These are phyloP conservation scores for Macrocystidia cucumis DNA, from an alignment of 1,284 basidiomycete species.

Conservation along the genomic window DNA sequence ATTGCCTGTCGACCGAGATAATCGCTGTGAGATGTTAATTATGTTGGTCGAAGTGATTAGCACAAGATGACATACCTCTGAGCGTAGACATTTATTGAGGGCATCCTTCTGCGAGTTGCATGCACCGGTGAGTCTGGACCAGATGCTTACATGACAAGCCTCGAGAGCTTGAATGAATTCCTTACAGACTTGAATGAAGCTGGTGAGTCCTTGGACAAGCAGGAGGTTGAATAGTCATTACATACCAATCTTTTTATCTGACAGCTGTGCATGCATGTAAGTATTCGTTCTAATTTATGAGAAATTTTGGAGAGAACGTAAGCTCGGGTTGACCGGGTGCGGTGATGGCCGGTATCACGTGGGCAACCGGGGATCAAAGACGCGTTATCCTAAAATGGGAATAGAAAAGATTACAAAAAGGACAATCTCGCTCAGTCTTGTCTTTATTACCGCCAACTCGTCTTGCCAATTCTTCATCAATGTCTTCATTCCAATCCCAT, in stretches of 20 bases:
- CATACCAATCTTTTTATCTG: constrained; percentile 61
- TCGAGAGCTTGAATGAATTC: constrained; percentile 71
- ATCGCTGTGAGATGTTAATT: constrained; percentile 36
- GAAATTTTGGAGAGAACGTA: too few species aligned
- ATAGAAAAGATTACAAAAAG: too few species aligned
- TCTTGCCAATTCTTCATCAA: too few species aligned
- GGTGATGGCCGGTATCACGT: too few species aligned
- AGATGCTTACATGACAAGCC: constrained; percentile 52
- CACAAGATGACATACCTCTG: constrained; percentile 57
- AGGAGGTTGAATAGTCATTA: constrained; percentile 8
- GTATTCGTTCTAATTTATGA: too few species aligned
- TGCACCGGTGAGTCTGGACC: constrained; percentile 56
- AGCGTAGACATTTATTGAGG: constrained; percentile 67
- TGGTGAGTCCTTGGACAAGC: constrained; percentile 2
- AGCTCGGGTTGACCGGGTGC: too few species aligned
- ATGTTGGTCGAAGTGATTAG: constrained; percentile 3
- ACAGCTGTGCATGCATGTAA: constrained; percentile 70
- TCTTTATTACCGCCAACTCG: too few species aligned
- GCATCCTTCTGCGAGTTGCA: constrained; percentile 71
- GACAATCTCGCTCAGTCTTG: too few species aligned
- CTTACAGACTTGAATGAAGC: constrained; percentile 44
- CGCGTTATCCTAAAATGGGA: too few species aligned
- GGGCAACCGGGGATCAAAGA: constrained; percentile 7
- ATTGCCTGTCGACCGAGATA: constrained; percentile 64
- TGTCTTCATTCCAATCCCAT: constrained; percentile 30